Percentiles rank a stretch among this genome's conserved stretches.
Evolutionary conservation across 2,329 filamentous ascomycete genomes (phyloP).

Genomic region (Madurella mycetomatis): DNA sequence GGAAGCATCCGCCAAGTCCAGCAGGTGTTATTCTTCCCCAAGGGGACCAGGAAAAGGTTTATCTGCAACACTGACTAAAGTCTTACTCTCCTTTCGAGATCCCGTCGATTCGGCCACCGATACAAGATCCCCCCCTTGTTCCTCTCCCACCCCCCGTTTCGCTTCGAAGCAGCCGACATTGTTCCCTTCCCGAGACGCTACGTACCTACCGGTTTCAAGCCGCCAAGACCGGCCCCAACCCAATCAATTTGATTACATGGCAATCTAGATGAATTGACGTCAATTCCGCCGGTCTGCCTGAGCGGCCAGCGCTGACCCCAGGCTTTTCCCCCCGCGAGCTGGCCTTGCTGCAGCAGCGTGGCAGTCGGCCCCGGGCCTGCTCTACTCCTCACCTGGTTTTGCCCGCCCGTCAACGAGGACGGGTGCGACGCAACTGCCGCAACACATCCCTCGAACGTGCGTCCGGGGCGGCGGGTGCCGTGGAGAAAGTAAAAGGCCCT

Average conservation of each 20-base stretch:
- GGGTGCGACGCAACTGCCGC: slow-evolving; percentile 28
- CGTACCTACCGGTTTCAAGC: slow-evolving; percentile 16
- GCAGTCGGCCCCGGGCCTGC: slow-evolving; percentile 11
- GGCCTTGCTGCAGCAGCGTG: neutral
- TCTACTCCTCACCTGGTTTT: slow-evolving; percentile 23
- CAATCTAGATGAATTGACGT: slow-evolving; percentile 29
- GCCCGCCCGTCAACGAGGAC: slow-evolving; percentile 18
- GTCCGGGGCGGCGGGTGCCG: slow-evolving; percentile 20
- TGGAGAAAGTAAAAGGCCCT: slow-evolving; percentile 19
- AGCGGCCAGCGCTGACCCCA: slow-evolving; percentile 15
- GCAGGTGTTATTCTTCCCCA: neutral
- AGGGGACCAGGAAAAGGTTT: neutral
- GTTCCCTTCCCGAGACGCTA: slow-evolving; percentile 1
- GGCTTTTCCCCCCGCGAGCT: slow-evolving; percentile 11
- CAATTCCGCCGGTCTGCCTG: slow-evolving; percentile 22
- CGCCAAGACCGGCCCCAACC: slow-evolving; percentile 24
- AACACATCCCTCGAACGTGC: slow-evolving; percentile 11
- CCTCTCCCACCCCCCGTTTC: neutral
- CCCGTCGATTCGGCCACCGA: neutral
- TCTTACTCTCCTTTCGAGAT: neutral
- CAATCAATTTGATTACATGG: slow-evolving; percentile 26
- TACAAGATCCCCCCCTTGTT: neutral
- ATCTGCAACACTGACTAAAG: neutral
- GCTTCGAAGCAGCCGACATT: neutral
- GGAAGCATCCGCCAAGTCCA: neutral